Evolutionary conservation across 164 flowering plant species (phyloP).

Genomic region (Vitis cinerea): DNA sequence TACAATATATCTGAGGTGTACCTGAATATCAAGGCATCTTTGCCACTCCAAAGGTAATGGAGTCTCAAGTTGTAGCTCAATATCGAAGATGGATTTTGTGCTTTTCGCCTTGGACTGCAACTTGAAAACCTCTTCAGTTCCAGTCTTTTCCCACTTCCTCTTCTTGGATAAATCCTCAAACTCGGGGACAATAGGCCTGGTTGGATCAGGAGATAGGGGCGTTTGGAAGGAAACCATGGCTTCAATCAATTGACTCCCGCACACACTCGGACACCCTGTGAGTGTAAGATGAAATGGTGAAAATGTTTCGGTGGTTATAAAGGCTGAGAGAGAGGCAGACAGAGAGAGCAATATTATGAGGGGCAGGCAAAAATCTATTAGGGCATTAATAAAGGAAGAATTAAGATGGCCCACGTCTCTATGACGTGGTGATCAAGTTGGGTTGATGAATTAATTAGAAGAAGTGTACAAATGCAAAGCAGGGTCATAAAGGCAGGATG

Average conservation of each 20-base stretch:
- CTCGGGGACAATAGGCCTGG: constrained; percentile 15
- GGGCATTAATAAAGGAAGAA: constrained; percentile 34
- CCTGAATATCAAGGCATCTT: constrained; percentile 76
- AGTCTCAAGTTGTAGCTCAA: constrained; percentile 55
- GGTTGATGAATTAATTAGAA: constrained; percentile 16
- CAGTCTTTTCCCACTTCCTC: constrained; percentile 49
- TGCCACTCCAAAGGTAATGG: constrained; percentile 80
- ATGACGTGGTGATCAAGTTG: constrained; percentile 26
- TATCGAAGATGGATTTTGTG: constrained; percentile 21
- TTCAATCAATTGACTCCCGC: constrained; percentile 1
- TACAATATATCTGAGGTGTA: constrained; percentile 12
- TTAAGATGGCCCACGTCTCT: constrained; percentile 32
- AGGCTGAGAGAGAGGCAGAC: constrained; percentile 17
- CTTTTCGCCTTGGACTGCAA: constrained; percentile 17
- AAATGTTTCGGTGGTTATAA: constrained; percentile 29
- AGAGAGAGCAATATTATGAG: background rate
- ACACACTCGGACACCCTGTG: constrained; percentile 5
- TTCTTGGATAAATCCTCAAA: constrained; percentile 42
- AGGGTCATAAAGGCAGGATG: too few relatives aligned
- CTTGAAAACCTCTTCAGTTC: constrained; percentile 11
- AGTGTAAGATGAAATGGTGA: constrained; percentile 7
- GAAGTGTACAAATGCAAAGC: constrained; percentile 7
- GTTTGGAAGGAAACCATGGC: constrained; percentile 63
- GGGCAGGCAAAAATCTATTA: constrained; percentile 37
- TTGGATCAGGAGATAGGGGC: constrained; percentile 21